Evolutionary conservation across 305 asterid genomes (phyloP), one percentile per base, ranked within the genome.

Genomic region (Withania somnifera): DNA sequence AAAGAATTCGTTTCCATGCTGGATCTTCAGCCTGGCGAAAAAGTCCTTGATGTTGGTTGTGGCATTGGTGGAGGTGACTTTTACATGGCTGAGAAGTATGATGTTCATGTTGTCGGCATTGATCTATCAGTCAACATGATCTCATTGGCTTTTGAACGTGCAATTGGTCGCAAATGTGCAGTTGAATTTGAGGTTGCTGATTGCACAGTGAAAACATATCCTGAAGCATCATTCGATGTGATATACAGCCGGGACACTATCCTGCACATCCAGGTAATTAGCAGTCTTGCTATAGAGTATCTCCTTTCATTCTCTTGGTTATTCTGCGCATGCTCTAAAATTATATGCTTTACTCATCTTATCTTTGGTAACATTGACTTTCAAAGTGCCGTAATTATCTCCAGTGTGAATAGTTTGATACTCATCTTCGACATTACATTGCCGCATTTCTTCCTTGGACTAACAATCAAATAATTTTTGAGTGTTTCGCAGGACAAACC

Each of bases 61-160:
- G 98, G 99, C 19, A 96, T 96, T 80, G 99, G 98, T 58, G 99
- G 99, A 82, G 99, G 99, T 47, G 98, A 96, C 84, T 94, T 96
- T 84, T 96, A 89, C 90, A 94, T 96, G 99, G 98, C 99, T 58
- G 95, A 94, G 34, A 89, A 91, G 64, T 94, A 90, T 34, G 98
- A 90, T 80, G 98, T 90, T 84, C 93, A 96, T 87, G 99, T 96
- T 24, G 95, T 96, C 32, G 99, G 94, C 79, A 94, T 96, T 64
- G 99, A 96, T 82, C 97, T 96, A 83, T 96, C 98, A 3, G 78
- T 94, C 87, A 96, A 96, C 84, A 96, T 96, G 99, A 89, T 96
- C 51, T 93, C 98, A 6, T 90, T 96, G 76, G 98, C 99, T 7
- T 89, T 96, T 68, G 99, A 96, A 81, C 94, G 88, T 73, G 97